Evolutionary conservation across 768 basidiomycete species (phyloP).

Genomic region (Lactarius sanguifluus): DNA sequence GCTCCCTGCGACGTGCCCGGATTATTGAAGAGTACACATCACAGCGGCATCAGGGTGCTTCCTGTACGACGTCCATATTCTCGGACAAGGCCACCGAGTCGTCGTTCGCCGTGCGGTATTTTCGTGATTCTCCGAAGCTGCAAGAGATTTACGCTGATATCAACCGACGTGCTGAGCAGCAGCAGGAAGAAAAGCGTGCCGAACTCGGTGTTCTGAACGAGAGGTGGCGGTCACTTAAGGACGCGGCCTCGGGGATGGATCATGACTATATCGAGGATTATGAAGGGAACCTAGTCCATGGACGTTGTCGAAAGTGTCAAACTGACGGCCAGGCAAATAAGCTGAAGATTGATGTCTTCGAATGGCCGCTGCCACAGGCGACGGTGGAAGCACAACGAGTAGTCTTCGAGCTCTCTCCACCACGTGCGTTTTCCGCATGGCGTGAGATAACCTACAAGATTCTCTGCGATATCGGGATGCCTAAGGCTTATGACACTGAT

Average conservation of each 20-base stretch:
- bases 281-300: neutral
- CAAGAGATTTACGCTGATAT: neutral
- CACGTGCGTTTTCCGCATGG: slow-evolving; percentile 4
- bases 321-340: neutral
- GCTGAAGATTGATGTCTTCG: neutral
- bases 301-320: neutral
- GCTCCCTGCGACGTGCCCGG: neutral
- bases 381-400: neutral
- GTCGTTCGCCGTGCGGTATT: neutral
- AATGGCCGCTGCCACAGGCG: neutral
- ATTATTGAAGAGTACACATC: neutral
- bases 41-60: neutral
- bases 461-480: neutral
- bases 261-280: neutral
- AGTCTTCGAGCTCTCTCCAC: neutral
- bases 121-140: neutral
- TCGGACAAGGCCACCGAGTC: neutral
- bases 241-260: neutral
- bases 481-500: neutral
- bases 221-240: neutral
- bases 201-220: neutral
- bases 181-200: neutral
- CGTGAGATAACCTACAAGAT: neutral
- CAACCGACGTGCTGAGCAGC: neutral
- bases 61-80: neutral